Evolutionary conservation across 1,284 basidiomycete species (phyloP).

Genomic region (Sphaerobolus stellatus): DNA sequence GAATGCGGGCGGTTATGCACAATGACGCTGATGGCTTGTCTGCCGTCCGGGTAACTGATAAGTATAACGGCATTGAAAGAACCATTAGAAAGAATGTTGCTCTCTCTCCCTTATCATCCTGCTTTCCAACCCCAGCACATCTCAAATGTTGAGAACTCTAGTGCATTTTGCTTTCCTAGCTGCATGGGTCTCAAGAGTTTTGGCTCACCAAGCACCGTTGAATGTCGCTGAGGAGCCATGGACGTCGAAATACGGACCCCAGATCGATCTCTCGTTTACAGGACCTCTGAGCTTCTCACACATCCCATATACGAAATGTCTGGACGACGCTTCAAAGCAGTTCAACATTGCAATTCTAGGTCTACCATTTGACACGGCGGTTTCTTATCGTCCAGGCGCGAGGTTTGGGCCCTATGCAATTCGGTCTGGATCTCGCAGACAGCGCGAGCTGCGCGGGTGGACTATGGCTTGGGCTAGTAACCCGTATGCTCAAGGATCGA

Average conservation of each 20-base stretch:
- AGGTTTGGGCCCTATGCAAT: constrained; percentile 83
- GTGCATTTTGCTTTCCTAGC: neutral
- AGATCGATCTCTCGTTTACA: constrained; percentile 66
- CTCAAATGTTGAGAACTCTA: no score
- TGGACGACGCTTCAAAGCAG: constrained; percentile 52
- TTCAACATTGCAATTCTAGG: constrained; percentile 80
- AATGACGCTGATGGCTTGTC: no score
- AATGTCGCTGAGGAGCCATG: constrained; percentile 40
- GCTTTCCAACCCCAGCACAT: no score
- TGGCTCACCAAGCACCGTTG: constrained; percentile 3
- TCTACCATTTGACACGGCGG: constrained; percentile 78
- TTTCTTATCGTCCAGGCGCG: constrained; percentile 70
- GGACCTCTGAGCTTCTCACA: constrained; percentile 76
- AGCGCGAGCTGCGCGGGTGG: constrained; percentile 55
- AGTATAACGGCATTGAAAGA: no score
- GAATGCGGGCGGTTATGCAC: no score
- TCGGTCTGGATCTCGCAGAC: constrained; percentile 71
- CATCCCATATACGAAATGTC: constrained; percentile 64
- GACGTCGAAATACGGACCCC: constrained; percentile 69
- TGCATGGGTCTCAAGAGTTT: neutral
- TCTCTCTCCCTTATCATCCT: no score
- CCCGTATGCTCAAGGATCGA: constrained; percentile 58
- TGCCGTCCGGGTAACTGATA: no score
- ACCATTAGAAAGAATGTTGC: no score
- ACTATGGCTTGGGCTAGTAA: constrained; percentile 68